These are phyloP conservation scores for Maudiozyma saulgeensis DNA, from an alignment of 805 yeast species.

Conservation along the genomic window DNA sequence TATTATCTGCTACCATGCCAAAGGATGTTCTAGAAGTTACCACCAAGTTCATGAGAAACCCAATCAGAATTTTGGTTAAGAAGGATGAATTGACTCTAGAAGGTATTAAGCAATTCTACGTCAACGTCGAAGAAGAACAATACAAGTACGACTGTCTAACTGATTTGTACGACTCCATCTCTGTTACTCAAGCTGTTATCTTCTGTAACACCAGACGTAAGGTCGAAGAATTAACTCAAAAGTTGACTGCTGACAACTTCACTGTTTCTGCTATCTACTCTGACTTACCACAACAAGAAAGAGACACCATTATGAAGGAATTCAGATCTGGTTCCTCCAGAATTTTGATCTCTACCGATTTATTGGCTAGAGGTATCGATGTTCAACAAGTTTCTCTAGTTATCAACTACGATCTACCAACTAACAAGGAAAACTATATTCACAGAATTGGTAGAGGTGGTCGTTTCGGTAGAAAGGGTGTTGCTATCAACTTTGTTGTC, in stretches of 20 bases:
- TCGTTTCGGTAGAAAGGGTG: slow-evolving; percentile 97
- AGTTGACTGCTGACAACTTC: slow-evolving; percentile 71
- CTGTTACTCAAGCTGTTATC: slow-evolving; percentile 95
- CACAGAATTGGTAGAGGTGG: slow-evolving; percentile 98
- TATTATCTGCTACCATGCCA: slow-evolving; percentile 92
- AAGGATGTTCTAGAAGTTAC: slow-evolving; percentile 87
- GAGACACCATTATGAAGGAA: slow-evolving; percentile 92
- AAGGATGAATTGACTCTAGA: slow-evolving; percentile 88
- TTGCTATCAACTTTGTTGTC: slow-evolving; percentile 89
- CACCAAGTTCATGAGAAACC: slow-evolving; percentile 83
- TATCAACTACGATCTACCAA: slow-evolving; percentile 89
- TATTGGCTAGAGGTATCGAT: slow-evolving; percentile 97
- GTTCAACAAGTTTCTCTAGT: slow-evolving; percentile 96
- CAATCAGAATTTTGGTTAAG: slow-evolving; percentile 88
- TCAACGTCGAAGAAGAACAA: slow-evolving; percentile 84
- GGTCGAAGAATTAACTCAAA: slow-evolving; percentile 82
- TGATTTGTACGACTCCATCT: slow-evolving; percentile 88
- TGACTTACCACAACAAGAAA: slow-evolving; percentile 89
- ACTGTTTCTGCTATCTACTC: slow-evolving; percentile 96
- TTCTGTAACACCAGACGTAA: slow-evolving; percentile 95
- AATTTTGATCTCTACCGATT: slow-evolving; percentile 90
- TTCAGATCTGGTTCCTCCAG: slow-evolving; percentile 91
- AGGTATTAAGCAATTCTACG: slow-evolving; percentile 87
- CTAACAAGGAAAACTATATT: slow-evolving; percentile 87
- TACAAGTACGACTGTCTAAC: slow-evolving; percentile 92